Evolutionary conservation across 2,329 filamentous ascomycete genomes (phyloP).

Genomic region (Pseudocercospora vitis): DNA sequence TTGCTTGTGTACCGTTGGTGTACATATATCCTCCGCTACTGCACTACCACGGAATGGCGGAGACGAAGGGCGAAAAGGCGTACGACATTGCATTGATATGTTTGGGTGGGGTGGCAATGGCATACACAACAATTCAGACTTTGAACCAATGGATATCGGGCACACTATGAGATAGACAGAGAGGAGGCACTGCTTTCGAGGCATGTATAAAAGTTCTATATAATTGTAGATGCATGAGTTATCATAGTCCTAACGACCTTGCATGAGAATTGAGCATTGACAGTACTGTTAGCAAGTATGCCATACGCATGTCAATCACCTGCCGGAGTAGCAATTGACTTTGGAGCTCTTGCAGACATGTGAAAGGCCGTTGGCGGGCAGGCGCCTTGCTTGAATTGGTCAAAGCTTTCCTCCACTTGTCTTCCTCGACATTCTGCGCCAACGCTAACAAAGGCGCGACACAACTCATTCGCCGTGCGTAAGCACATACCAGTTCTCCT

Average conservation of each 20-base stretch:
- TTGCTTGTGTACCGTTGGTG: slow-evolving; percentile 72
- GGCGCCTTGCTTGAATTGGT: background rate
- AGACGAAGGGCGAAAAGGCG: slow-evolving; percentile 55
- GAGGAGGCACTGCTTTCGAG: slow-evolving; percentile 1
- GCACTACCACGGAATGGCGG: slow-evolving; percentile 67
- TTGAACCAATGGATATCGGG: slow-evolving; percentile 34
- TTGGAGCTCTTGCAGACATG: too few species aligned
- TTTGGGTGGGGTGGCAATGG: slow-evolving; percentile 65
- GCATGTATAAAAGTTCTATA: background rate
- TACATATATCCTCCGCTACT: slow-evolving; percentile 74
- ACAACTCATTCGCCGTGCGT: too few species aligned
- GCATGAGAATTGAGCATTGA: background rate
- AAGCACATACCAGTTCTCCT: too few species aligned
- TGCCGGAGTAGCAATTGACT: too few species aligned
- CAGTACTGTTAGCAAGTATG: background rate
- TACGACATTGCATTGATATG: slow-evolving; percentile 64
- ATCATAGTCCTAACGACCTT: background rate
- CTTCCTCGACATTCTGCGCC: slow-evolving; percentile 4
- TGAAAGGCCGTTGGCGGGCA: background rate
- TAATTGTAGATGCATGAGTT: background rate
- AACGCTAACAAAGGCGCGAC: too few species aligned
- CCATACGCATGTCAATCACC: too few species aligned
- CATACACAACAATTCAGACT: slow-evolving; percentile 67
- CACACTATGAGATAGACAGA: slow-evolving; percentile 9
- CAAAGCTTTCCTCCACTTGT: background rate